Conservation (phyloP, 441 rosid genomes). For the Bocquillonia castaneifolia region DNA sequence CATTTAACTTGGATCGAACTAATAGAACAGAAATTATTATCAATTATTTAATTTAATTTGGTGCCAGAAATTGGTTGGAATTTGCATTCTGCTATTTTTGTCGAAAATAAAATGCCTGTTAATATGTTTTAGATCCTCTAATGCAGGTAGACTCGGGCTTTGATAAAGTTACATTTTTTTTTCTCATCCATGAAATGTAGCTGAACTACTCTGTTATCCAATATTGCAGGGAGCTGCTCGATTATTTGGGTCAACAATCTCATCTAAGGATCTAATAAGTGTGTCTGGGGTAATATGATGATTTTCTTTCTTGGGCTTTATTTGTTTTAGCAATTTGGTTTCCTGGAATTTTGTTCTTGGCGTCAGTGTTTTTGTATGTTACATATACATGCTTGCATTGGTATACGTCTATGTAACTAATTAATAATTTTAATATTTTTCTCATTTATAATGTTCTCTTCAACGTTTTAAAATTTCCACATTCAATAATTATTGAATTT, state of each 20-base stretch:
- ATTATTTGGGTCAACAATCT: constrained; percentile 80
- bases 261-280: constrained; percentile 63
- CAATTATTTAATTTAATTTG: neutral
- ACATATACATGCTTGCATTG: neutral
- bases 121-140: too few relatives aligned
- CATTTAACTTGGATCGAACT: neutral
- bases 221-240: constrained; percentile 90
- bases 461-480: neutral
- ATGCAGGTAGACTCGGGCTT: too few relatives aligned
- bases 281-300: constrained; percentile 73
- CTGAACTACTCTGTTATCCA: constrained; percentile 6
- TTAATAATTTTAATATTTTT: neutral
- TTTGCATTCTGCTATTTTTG: neutral
- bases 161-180: too few relatives aligned
- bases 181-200: constrained; percentile 12
- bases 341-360: neutral
- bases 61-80: neutral
- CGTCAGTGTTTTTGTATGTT: neutral
- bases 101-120: neutral
- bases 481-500: neutral
- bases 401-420: neutral
- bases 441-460: neutral
- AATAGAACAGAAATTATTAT: neutral
- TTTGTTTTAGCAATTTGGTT: constrained; percentile 1
- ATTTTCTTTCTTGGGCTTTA: neutral